Evolutionary conservation across 2,329 filamentous ascomycete species (phyloP), one percentile per base, ranked within the genome.

Genomic region (Tolypocladium cylindrosporum): DNA sequence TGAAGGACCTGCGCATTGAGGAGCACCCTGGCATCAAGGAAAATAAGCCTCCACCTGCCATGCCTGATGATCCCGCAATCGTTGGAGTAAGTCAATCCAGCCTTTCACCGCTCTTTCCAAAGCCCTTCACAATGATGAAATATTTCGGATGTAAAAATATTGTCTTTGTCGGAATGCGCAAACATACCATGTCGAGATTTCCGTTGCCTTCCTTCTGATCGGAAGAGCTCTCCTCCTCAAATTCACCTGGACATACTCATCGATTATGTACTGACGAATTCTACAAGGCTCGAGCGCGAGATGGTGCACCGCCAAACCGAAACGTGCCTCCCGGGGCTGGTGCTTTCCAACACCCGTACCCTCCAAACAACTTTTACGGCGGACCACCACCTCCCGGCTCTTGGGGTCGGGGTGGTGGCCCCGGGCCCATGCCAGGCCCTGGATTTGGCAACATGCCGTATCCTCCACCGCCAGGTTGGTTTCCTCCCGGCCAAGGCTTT

Each of bases 131-230:
- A 68, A 85, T 96, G 92, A 96, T 91, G 90, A 95, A 94, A 77
- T 77, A 96, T 90, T 88, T 83, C 91, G 92, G 92, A 96, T 96
- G 90, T 94, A 90, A 96, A 95, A 77, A 52, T 82, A 54, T 80
- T 84, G 71, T 81, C 79, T 83, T 84, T 84, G 82, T 85, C 87
- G 88, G 89, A 89, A 88, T 89, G 91, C 91, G 91, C 91, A 96
- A 86, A 85, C 56, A 79, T 91, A 88, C 82, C 83, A 79, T 96
- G 92, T 96, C 87, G 92, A 96, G 85, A 87, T 89, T 87, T 96
- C 92, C 91, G 92, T 96, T 97, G 92, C 91, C 92, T 97, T 97
- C 92, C 92, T 97, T 96, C 91, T 97, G 91, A 96, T 86, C 69
- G 62, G 52, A 62, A 61, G 60, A 56, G 54, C 19, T 53, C 36